A percentile compares a stretch with the other conserved stretches of the same genome.
phyloP scores from a whole-genome alignment of 2,329 filamentous ascomycete species.

The Domatiomyces globalis region DNA sequence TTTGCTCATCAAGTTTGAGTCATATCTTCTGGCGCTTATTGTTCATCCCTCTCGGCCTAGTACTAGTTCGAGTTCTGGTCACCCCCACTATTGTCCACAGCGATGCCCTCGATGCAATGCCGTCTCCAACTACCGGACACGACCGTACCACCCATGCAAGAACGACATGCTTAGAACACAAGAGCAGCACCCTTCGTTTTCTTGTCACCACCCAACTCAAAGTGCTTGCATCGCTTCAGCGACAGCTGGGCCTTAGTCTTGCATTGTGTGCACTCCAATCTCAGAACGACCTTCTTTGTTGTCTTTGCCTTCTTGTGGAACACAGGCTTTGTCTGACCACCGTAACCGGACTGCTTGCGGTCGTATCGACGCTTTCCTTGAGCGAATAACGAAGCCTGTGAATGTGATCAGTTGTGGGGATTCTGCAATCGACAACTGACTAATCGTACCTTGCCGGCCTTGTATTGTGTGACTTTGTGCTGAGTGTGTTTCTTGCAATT shows the following conservation, averaged over 20 bases:
- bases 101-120: background rate
- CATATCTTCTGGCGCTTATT: background rate
- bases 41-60: background rate
- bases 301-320: slow-evolving; percentile 99
- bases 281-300: slow-evolving; percentile 99
- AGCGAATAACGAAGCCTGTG: slow-evolving; percentile 77
- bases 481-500: slow-evolving; percentile 85
- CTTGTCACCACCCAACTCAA: slow-evolving; percentile 99
- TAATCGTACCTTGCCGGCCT: slow-evolving; percentile 65
- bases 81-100: background rate
- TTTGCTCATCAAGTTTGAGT: background rate
- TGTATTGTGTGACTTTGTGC: slow-evolving; percentile 94
- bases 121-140: background rate
- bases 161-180: slow-evolving; percentile 68
- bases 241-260: slow-evolving; percentile 87
- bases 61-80: background rate
- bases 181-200: slow-evolving; percentile 99
- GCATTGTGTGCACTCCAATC: slow-evolving; percentile 94
- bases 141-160: slow-evolving; percentile 1
- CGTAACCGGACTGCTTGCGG: slow-evolving; percentile 97
- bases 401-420: background rate
- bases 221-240: slow-evolving; percentile 99
- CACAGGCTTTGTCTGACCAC: slow-evolving; percentile 99
- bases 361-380: slow-evolving; percentile 99
- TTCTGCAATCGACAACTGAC: background rate